Percentiles rank a stretch among this genome's conserved stretches.
Evolutionary conservation across 1,139 yeast genomes (phyloP).

Genomic region (Suhomyces ambrosiae): DNA sequence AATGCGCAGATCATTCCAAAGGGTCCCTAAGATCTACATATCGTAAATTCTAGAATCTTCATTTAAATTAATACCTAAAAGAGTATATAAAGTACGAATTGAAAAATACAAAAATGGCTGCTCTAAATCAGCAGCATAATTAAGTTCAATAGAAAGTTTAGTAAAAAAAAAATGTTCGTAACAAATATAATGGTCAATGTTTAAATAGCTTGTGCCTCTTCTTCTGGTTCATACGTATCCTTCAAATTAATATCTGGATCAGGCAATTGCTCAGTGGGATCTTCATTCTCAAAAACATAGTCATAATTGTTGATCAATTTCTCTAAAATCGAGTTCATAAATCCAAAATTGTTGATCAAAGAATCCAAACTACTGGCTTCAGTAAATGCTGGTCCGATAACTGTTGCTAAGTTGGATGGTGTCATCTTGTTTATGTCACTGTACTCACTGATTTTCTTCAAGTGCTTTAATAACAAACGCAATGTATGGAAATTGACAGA

Average conservation of each 20-base stretch:
- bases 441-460: slow-evolving; percentile 59
- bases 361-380: slow-evolving; percentile 57
- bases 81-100: neutral
- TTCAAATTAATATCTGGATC: slow-evolving; percentile 9
- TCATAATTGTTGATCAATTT: slow-evolving; percentile 48
- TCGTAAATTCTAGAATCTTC: neutral
- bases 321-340: slow-evolving; percentile 57
- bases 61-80: neutral
- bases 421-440: slow-evolving; percentile 76
- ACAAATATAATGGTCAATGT: slow-evolving; percentile 5
- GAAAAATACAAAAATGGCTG: neutral
- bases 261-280: slow-evolving; percentile 6
- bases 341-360: slow-evolving; percentile 54
- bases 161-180: neutral
- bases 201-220: slow-evolving; percentile 11
- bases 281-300: slow-evolving; percentile 33
- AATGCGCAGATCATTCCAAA: too few species aligned
- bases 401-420: slow-evolving; percentile 78
- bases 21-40: too few species aligned
- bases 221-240: neutral
- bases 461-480: slow-evolving; percentile 67
- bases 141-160: too few species aligned
- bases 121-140: too few species aligned
- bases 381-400: slow-evolving; percentile 62
- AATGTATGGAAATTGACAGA: slow-evolving; percentile 65